Base-by-base conservation (phyloP, 2,329 filamentous ascomycete genomes). In the Alternaria sp. region DNA sequence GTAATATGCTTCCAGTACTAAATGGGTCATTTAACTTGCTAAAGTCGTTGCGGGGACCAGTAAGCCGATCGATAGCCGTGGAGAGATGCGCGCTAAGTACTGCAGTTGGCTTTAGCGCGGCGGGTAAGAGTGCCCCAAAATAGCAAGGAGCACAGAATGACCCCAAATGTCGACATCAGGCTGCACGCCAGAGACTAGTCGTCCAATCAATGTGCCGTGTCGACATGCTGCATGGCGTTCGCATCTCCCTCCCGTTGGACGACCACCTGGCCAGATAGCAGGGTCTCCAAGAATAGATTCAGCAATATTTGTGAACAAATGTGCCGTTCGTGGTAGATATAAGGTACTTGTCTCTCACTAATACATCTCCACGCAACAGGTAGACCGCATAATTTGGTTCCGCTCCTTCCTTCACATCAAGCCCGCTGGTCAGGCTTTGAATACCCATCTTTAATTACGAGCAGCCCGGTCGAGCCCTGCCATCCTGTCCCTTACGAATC, bases 351-450 rank as follows among this genome's bases (percentile, higher is more conserved):
- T 72, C 74, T 75, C 69, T 77, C 71, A 69, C 70, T 68, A 64
- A 54, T 55, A 65, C 59, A 59, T 65, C 65, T 69, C 74, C 69
- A 62, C 60, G 69, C 67, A 69, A 65, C 60, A 75, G 73, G 68
- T 73, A 79, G 74, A 79, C 74, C 79, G 78, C 80, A 79, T 83
- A 83, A 83, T 83, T 83, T 82, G 78, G 78, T 79, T 71, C 70
- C 65, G 64, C 69, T 72, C 66, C 71, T 75, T 77, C 73, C 74
- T 77, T 74, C 70, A 73, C 69, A 72, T 73, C 74, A 78, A 77
- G 80, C 79, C 79, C 77, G 82, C 81, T 79, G 81, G 82, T 78
- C 81, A 82, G 80, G 79, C 81, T 82, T 79, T 74, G 76, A 72
- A 77, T 80, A 81, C 79, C 80, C 72, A 80, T 82, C 79, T 80